A percentile compares a stretch with the other conserved stretches of the same genome.
These are phyloP conservation scores for Melastoma candidum DNA, from an alignment of 441 rosid genomes.

Conservation along the genomic window DNA sequence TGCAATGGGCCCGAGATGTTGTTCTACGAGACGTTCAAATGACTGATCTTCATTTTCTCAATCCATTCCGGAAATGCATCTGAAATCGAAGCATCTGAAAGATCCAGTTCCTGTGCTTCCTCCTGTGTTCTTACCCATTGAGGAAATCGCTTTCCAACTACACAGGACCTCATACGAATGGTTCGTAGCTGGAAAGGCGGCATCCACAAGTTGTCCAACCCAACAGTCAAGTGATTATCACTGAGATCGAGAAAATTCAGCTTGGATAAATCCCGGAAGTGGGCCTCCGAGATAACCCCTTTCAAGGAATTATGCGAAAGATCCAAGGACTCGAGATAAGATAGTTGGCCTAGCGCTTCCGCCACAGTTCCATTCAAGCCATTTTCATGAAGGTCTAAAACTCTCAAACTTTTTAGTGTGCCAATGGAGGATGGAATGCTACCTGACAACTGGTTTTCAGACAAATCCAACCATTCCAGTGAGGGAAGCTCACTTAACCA, in stretches of 20 bases:
- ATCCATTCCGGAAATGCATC: no score
- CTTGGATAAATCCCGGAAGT: slow-evolving; percentile 14
- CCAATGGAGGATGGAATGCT: no score
- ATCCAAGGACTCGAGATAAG: slow-evolving; percentile 4
- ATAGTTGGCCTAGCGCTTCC: slow-evolving; percentile 27
- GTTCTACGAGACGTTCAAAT: no score
- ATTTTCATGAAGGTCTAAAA: slow-evolving; percentile 2
- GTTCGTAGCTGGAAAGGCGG: slow-evolving; percentile 13
- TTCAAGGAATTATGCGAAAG: slow-evolving; percentile 8
- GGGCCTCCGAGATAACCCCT: slow-evolving; percentile 9
- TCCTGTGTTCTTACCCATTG: slow-evolving; percentile 9
- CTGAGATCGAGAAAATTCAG: slow-evolving; percentile 2
- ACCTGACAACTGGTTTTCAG: no score
- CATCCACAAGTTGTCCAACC: slow-evolving; percentile 5
- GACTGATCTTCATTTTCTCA: no score
- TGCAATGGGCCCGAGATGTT: no score
- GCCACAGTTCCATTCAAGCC: neutral
- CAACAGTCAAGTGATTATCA: slow-evolving; percentile 6
- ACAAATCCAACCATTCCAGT: no score
- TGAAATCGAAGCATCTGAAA: no score
- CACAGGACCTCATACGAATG: slow-evolving; percentile 10
- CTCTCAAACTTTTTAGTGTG: neutral
- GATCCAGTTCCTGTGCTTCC: no score
- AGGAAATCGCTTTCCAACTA: slow-evolving; percentile 13
- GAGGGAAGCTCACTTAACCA: no score